Percentiles rank a stretch among this genome's conserved stretches.
Conservation (phyloP, 805 yeast genomes). For the Yueomyces sinensis region DNA sequence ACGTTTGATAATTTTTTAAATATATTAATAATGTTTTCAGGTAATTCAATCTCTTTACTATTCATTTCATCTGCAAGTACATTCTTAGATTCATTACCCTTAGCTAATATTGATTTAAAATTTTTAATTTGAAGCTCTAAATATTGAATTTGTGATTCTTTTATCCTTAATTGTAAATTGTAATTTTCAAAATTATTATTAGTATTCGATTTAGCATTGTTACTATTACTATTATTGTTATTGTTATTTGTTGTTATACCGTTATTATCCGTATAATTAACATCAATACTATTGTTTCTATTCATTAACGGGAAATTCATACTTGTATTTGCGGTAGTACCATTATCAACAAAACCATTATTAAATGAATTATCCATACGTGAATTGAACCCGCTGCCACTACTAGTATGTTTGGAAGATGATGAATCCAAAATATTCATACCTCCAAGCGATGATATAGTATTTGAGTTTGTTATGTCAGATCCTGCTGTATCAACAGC, state of each 20-base stretch:
- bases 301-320: not conserved
- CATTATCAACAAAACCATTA: not conserved
- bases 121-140: slow-evolving; percentile 32
- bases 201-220: too few species aligned
- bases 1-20: slow-evolving; percentile 36
- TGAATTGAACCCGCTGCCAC: not conserved
- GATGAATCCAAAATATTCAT: not conserved
- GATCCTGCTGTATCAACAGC: not conserved
- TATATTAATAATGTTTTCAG: slow-evolving; percentile 31
- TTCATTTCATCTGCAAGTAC: slow-evolving; percentile 1
- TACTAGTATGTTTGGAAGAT: too few species aligned
- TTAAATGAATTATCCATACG: not conserved
- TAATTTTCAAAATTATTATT: slow-evolving; percentile 22
- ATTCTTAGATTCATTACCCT: not conserved
- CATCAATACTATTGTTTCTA: not conserved
- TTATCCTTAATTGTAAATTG: slow-evolving; percentile 39
- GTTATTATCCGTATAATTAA: not conserved
- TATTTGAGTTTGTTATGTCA: too few species aligned
- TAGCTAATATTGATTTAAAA: slow-evolving; percentile 19
- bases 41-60: slow-evolving; percentile 22
- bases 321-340: not conserved
- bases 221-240: too few species aligned
- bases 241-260: too few species aligned
- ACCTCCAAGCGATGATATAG: not conserved
- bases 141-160: slow-evolving; percentile 36